Percentiles rank a stretch among this genome's conserved stretches.
phyloP scores from a whole-genome alignment of 805 yeast species.

The Candida lessepsii region DNA sequence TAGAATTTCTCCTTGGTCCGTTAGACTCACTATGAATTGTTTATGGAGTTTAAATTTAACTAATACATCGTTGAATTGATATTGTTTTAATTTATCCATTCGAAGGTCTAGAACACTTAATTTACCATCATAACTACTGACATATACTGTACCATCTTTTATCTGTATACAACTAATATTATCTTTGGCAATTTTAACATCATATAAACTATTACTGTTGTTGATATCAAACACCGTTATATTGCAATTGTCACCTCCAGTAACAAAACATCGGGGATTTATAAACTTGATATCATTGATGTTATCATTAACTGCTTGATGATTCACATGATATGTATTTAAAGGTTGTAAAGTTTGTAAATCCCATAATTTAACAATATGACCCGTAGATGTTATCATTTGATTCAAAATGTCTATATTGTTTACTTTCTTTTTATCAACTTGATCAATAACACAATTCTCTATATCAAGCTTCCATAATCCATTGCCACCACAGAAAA shows the following conservation, averaged over 20 bases:
- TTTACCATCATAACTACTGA: slow-evolving; percentile 24
- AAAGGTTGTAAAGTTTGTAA: slow-evolving; percentile 8
- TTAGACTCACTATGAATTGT: slow-evolving; percentile 5
- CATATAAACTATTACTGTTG: slow-evolving; percentile 14
- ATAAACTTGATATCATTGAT: slow-evolving; percentile 23
- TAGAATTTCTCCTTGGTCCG: slow-evolving; percentile 11
- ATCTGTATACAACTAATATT: slow-evolving; percentile 23
- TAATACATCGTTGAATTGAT: slow-evolving; percentile 11
- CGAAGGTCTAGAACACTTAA: slow-evolving; percentile 25
- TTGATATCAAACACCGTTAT: slow-evolving; percentile 26
- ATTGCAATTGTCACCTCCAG: slow-evolving; percentile 26
- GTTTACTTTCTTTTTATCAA: background rate
- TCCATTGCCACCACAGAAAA: slow-evolving; percentile 6
- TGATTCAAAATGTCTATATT: slow-evolving; percentile 4
- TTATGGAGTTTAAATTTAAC: slow-evolving; percentile 10
- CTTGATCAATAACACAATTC: background rate
- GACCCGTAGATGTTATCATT: slow-evolving; percentile 16
- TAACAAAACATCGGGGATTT: slow-evolving; percentile 19
- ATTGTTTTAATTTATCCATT: slow-evolving; percentile 13
- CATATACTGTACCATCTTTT: slow-evolving; percentile 11
- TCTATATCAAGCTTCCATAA: slow-evolving; percentile 6
- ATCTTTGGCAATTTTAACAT: slow-evolving; percentile 22
- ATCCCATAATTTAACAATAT: slow-evolving; percentile 22
- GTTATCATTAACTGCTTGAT: slow-evolving; percentile 14
- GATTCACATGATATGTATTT: slow-evolving; percentile 3